Evolutionary conservation across 1,284 basidiomycete genomes (phyloP).

Genomic region (Heliocybe sulcata): DNA sequence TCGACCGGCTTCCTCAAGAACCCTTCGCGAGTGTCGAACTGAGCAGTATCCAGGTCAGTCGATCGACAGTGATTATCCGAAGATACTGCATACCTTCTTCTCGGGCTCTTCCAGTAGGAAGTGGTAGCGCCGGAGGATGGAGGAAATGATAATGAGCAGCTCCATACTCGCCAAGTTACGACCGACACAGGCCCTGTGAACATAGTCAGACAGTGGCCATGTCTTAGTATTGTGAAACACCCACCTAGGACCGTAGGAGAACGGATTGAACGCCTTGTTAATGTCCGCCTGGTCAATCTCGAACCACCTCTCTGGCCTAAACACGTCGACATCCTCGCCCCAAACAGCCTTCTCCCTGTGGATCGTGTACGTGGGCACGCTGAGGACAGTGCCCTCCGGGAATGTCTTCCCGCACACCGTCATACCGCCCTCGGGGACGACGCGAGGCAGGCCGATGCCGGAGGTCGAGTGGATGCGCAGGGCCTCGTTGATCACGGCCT

Average conservation of each 20-base stretch:
- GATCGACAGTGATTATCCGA: background rate
- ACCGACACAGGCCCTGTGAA: conserved; percentile 59
- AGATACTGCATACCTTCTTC: conserved; percentile 38
- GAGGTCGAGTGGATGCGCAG: conserved; percentile 79
- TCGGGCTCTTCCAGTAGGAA: conserved; percentile 55
- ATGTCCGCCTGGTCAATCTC: conserved; percentile 53
- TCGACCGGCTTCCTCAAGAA: conserved; percentile 71
- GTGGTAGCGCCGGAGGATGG: conserved; percentile 66
- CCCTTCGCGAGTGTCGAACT: conserved; percentile 69
- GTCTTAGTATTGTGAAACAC: background rate
- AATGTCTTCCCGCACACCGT: conserved; percentile 54
- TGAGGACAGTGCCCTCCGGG: conserved; percentile 64
- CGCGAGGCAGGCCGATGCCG: conserved; percentile 75
- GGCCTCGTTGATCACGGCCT: conserved; percentile 79
- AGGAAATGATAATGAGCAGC: conserved; percentile 65
- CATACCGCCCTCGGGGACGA: conserved; percentile 65
- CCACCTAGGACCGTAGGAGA: conserved; percentile 57
- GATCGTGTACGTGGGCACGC: conserved; percentile 73
- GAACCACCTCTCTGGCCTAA: conserved; percentile 78
- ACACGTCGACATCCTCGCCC: conserved; percentile 76
- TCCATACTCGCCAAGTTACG: conserved; percentile 74
- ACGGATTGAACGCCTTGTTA: conserved; percentile 71
- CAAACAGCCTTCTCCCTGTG: conserved; percentile 67
- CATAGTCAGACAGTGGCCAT: conserved; percentile 33
- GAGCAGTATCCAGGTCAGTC: conserved; percentile 7